Conservation (phyloP, 352 stramenopile genomes). For the Phytophthora chlamydospora region DNA sequence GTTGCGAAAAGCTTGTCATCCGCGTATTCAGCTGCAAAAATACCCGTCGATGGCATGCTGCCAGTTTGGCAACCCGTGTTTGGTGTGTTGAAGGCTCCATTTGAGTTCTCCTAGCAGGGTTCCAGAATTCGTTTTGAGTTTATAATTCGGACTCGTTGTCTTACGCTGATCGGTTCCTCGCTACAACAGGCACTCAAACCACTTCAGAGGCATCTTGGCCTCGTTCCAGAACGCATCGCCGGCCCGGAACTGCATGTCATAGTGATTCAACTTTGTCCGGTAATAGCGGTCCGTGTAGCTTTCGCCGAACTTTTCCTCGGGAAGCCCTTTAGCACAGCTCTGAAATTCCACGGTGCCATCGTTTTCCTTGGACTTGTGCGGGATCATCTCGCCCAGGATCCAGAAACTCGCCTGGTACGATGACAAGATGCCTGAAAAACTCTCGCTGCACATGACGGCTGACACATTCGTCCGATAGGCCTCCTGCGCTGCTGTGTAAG, state of each 20-base stretch:
- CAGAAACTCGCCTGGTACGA: conserved; percentile 27
- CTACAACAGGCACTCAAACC: conserved; percentile 48
- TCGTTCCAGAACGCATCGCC: conserved; percentile 35
- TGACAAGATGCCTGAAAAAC: conserved; percentile 36
- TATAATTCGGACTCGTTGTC: too few relatives aligned
- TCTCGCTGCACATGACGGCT: conserved; percentile 40
- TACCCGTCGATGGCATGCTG: too few relatives aligned
- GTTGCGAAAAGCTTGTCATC: too few relatives aligned
- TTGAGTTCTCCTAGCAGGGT: too few relatives aligned
- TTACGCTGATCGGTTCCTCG: too few relatives aligned
- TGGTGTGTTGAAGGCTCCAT: too few relatives aligned
- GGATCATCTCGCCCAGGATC: conserved; percentile 26
- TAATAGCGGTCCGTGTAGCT: conserved; percentile 23
- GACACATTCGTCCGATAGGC: conserved; percentile 35
- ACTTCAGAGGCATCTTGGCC: conserved; percentile 42
- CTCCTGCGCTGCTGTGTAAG: conserved; percentile 27
- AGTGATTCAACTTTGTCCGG: conserved; percentile 34
- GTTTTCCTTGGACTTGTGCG: conserved; percentile 36
- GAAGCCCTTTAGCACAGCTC: conserved; percentile 27
- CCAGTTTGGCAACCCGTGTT: too few relatives aligned
- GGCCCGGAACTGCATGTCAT: conserved; percentile 40
- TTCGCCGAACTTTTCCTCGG: conserved; percentile 8
- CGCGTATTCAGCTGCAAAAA: too few relatives aligned
- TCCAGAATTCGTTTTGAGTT: too few relatives aligned
- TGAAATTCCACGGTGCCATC: conserved; percentile 39